Conservation (phyloP, 768 basidiomycete genomes). For the Mycena maculata region DNA sequence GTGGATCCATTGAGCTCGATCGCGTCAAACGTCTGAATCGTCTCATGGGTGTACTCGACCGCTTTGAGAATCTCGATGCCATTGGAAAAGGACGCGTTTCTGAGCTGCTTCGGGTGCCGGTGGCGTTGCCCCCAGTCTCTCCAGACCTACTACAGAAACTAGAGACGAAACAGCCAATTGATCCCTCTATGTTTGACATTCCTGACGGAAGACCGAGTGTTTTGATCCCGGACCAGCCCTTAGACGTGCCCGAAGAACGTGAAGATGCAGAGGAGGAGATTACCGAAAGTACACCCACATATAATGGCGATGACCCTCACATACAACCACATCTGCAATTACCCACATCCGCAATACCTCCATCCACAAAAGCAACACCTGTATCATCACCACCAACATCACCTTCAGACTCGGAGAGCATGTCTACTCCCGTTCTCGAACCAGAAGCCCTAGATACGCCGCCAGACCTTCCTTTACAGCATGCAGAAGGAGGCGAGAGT, state of each 20-base stretch:
- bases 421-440: no score
- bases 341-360: background rate
- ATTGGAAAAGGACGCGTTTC: constrained; percentile 44
- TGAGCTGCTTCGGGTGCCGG: constrained; percentile 39
- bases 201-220: no score
- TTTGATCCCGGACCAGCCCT: no score
- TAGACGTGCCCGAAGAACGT: no score
- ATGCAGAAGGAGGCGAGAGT: background rate
- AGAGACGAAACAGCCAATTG: no score
- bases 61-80: constrained; percentile 49
- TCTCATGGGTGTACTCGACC: constrained; percentile 52
- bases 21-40: constrained; percentile 66
- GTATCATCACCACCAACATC: constrained; percentile 7
- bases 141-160: background rate
- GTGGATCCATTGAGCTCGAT: constrained; percentile 68
- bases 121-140: constrained; percentile 20
- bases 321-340: background rate
- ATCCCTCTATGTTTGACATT: no score
- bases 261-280: background rate
- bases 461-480: no score
- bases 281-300: constrained; percentile 7
- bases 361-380: background rate
- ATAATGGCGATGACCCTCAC: background rate
- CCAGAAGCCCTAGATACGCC: no score
- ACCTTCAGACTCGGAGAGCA: background rate